Evolutionary conservation across 306 rosid species (phyloP), one percentile per base, ranked within the genome.

Genomic region (Lathyrus aphaca): DNA sequence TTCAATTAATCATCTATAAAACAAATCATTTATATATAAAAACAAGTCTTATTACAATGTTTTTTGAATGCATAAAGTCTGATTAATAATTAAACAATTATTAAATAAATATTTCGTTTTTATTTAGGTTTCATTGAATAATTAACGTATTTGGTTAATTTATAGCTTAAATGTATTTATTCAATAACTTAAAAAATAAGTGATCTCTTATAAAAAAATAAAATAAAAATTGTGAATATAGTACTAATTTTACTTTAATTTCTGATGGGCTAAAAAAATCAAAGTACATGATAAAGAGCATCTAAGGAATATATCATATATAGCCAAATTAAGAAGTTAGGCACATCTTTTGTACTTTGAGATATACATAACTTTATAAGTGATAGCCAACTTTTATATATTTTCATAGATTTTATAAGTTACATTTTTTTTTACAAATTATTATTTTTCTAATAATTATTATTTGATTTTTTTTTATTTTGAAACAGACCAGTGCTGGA

Each of bases 401-500:
- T 38, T 59, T 14, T 18, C 43, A 38, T 65, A 46, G 64, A 67
- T 30, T 32, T 76, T 17, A 21, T 4, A 57, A 21, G 46, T 74
- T 68, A 54, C 8, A 5, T 1, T 1, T 53, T 19, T 56, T 15
- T 10, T 51, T 51, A 19, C n/a, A n/a, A n/a, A n/a, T 51, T 51
- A 19, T 9, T 51, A 4, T 10, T 14, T 30, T 77, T 1, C 64
- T 69, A 64, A 27, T 30, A 18, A 21, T 69, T 35, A 21, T 65
- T 54, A 66, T 0, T 73, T 44, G 48, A 57, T 27, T 56, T 56
- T 2, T 56, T 27, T 44, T 50, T 56, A 13, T 44, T 50, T 32
- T 32, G 3, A 38, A 66, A 55, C 89, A 95, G 99, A 85, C 99
- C 99, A 17, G 99, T 95, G 73, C 92, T 95, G 19, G 99, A 95